Evolutionary conservation across 2,329 filamentous ascomycete species (phyloP).

Genomic region (Diaporthe ampelina): DNA sequence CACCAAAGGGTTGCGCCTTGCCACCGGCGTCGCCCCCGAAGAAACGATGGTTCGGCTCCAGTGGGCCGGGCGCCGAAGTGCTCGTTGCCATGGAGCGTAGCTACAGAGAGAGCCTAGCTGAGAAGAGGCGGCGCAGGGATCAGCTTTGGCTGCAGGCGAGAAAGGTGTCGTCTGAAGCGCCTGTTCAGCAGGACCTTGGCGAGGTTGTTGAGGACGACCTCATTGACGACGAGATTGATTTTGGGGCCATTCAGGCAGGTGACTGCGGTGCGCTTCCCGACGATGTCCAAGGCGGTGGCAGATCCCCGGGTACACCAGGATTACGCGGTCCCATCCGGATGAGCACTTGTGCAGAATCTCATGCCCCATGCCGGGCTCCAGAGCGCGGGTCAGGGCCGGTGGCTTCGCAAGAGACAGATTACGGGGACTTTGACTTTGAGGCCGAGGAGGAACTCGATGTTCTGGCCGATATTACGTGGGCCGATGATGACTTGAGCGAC

Average conservation of each 20-base stretch:
- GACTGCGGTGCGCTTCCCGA: background rate
- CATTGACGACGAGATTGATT: constrained; percentile 2
- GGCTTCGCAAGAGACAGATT: constrained; percentile 50
- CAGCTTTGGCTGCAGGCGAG: constrained; percentile 17
- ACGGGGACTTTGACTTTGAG: constrained; percentile 45
- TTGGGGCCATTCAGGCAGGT: background rate
- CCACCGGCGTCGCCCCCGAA: constrained; percentile 44
- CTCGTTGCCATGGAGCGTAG: constrained; percentile 50
- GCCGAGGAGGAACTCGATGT: constrained; percentile 30
- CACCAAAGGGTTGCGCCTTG: background rate
- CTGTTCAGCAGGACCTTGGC: background rate
- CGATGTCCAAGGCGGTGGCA: background rate
- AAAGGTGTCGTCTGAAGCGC: background rate
- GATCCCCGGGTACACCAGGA: background rate
- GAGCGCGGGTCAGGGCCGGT: constrained; percentile 8
- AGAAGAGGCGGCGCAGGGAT: constrained; percentile 39
- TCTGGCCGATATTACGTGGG: constrained; percentile 22
- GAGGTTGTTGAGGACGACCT: constrained; percentile 12
- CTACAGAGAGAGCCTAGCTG: constrained; percentile 48
- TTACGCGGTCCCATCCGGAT: background rate
- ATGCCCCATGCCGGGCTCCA: background rate
- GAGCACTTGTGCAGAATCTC: background rate
- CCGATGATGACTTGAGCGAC: constrained; percentile 36
- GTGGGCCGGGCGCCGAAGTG: constrained; percentile 45
- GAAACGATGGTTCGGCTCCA: constrained; percentile 53